Conservation (phyloP, 2,329 filamentous ascomycete species). For the Diaporthe longicolla region DNA sequence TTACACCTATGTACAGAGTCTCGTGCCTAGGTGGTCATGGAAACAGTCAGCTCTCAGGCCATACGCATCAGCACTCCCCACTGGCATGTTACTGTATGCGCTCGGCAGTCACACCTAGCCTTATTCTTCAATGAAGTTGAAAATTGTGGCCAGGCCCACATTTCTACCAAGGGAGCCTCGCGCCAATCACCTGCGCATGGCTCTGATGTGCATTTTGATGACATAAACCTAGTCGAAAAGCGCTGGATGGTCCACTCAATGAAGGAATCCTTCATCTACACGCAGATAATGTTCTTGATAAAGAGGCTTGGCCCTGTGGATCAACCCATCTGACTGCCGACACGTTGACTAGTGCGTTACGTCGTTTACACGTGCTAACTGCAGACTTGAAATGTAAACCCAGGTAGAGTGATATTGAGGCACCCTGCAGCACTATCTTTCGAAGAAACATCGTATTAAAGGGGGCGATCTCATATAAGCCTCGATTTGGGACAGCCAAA, state of each 20-base stretch:
- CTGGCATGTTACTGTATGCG: neutral
- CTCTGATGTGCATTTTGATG: neutral
- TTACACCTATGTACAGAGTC: too few relatives aligned
- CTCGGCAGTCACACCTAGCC: neutral
- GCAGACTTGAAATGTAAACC: neutral
- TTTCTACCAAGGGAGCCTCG: neutral
- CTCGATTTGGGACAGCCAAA: neutral
- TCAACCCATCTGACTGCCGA: neutral
- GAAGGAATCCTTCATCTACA: neutral
- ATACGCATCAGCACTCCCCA: neutral
- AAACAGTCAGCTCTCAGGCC: too few relatives aligned
- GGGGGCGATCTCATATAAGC: neutral
- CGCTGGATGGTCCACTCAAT: neutral
- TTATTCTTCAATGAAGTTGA: neutral
- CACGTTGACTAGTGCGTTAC: neutral
- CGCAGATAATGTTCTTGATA: neutral
- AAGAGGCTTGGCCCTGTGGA: neutral
- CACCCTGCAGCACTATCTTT: neutral
- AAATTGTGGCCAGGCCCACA: neutral
- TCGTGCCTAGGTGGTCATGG: too few relatives aligned
- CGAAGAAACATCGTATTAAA: neutral
- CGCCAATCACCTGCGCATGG: too few relatives aligned
- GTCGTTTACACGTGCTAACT: neutral
- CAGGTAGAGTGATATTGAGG: neutral
- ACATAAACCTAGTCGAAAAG: neutral